Conservation (phyloP, 2,329 filamentous ascomycete species). For the Trichoderma sp. region DNA sequence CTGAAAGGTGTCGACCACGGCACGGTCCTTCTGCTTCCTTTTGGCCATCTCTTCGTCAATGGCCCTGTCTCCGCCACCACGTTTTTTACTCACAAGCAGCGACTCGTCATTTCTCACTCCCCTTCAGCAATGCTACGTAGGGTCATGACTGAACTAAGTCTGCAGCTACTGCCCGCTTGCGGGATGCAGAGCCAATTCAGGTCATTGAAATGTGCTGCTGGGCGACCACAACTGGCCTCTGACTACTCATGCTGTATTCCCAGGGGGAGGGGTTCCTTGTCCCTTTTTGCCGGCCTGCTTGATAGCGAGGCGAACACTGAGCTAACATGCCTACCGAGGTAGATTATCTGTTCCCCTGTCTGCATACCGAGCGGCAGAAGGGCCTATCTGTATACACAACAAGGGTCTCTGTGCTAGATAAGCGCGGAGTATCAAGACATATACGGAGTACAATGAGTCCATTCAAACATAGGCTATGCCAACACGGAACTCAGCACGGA, state of each 20-base stretch:
- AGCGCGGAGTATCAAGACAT: not conserved
- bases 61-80: not conserved
- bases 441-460: not conserved
- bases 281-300: not conserved
- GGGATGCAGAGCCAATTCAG: not conserved
- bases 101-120: slow-evolving; percentile 16
- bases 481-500: not conserved
- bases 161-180: slow-evolving; percentile 12
- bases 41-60: not conserved
- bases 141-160: not conserved
- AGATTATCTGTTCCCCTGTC: not conserved
- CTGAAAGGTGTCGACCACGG: not conserved
- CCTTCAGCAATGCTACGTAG: not conserved
- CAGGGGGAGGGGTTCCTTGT: not conserved
- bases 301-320: not conserved
- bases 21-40: not conserved
- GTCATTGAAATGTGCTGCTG: not conserved
- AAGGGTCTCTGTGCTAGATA: not conserved
- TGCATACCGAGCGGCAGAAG: not conserved
- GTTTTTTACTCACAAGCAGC: not conserved
- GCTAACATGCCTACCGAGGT: not conserved
- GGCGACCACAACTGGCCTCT: not conserved
- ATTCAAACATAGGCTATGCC: not conserved
- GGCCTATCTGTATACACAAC: not conserved
- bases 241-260: not conserved